Percentiles rank a stretch among this genome's conserved stretches.
Evolutionary conservation across 1,284 basidiomycete genomes (phyloP).

Genomic region (Apiotrichum porosum): DNA sequence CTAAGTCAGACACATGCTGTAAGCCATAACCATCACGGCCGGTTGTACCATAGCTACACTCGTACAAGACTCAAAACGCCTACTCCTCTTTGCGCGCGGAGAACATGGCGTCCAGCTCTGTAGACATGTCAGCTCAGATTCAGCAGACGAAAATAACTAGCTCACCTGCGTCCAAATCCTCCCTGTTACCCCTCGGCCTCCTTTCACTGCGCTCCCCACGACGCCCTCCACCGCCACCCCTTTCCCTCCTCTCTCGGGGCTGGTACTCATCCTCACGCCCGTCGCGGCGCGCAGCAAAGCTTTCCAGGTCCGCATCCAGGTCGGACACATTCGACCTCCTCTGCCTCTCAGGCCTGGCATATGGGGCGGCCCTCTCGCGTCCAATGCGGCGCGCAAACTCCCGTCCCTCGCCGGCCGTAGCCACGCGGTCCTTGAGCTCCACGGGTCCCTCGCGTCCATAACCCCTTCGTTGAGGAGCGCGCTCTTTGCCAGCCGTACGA

Average conservation of each 20-base stretch:
- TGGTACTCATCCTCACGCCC: constrained; percentile 15
- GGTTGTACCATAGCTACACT: no score
- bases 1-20: no score
- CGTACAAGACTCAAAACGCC: no score
- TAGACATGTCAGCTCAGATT: neutral
- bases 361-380: constrained; percentile 19
- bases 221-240: constrained; percentile 4
- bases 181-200: constrained; percentile 17
- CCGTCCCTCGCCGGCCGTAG: constrained; percentile 25
- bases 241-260: neutral
- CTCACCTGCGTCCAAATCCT: constrained; percentile 42
- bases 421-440: constrained; percentile 14
- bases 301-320: constrained; percentile 40
- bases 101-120: constrained; percentile 24
- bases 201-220: constrained; percentile 11
- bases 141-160: neutral
- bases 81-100: constrained; percentile 7
- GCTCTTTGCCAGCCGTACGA: constrained; percentile 37
- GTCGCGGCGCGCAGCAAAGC: constrained; percentile 19
- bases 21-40: no score
- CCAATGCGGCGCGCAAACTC: constrained; percentile 36
- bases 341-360: constrained; percentile 9
- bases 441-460: constrained; percentile 9
- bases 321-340: constrained; percentile 26
- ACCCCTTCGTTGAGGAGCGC: constrained; percentile 4